phyloP scores from a whole-genome alignment of 129 eudicot genomes.

The Flaveria linearis region DNA sequence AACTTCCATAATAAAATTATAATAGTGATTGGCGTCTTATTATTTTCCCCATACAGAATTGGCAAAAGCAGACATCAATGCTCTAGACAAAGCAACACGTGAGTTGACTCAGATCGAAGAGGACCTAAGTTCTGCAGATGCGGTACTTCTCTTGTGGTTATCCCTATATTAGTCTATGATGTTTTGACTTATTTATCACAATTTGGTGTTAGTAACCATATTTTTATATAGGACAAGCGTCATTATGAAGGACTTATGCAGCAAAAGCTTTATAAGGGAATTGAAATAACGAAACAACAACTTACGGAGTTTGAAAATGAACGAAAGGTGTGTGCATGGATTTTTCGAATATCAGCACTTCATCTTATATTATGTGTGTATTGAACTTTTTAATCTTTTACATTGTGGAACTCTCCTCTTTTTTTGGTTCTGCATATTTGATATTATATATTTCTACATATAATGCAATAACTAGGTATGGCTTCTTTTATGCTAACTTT shows the following conservation, averaged over 20 bases:
- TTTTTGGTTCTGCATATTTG: neutral
- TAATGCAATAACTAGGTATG: neutral
- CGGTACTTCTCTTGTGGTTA: slow-evolving; percentile 31
- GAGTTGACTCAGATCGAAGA: slow-evolving; percentile 59
- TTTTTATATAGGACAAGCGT: slow-evolving; percentile 47
- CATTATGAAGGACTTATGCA: slow-evolving; percentile 56
- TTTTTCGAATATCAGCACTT: neutral
- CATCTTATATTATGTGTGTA: slow-evolving; percentile 9
- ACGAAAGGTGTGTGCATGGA: slow-evolving; percentile 51
- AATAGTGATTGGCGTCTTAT: slow-evolving; percentile 4
- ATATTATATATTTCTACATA: neutral
- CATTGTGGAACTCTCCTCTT: neutral
- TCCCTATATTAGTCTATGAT: slow-evolving; percentile 4
- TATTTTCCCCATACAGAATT: slow-evolving; percentile 46
- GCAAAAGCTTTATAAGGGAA: slow-evolving; percentile 47
- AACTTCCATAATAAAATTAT: neutral
- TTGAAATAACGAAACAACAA: slow-evolving; percentile 48
- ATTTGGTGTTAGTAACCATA: slow-evolving; percentile 6
- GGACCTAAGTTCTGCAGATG: slow-evolving; percentile 50
- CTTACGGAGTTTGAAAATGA: slow-evolving; percentile 43
- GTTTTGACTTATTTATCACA: slow-evolving; percentile 3
- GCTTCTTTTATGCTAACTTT: neutral
- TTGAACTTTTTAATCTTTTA: neutral
- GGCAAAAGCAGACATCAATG: slow-evolving; percentile 64
- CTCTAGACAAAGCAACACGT: slow-evolving; percentile 59